Conservation (phyloP, 768 basidiomycete species). For the Lactarius vividus region DNA sequence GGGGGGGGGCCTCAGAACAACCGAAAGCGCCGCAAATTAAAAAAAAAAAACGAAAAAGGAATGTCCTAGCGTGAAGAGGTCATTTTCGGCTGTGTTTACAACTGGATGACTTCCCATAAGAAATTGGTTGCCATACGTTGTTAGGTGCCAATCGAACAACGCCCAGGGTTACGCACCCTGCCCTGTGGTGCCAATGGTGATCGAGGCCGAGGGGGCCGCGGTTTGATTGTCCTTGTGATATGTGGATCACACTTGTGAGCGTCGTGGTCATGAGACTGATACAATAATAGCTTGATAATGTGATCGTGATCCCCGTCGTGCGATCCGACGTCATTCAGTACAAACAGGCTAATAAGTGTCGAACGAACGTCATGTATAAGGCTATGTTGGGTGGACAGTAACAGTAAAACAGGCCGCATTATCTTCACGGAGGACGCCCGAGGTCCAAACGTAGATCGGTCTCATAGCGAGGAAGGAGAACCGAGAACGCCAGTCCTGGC, state of each 20-base stretch:
- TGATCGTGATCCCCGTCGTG: not conserved
- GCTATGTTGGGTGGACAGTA: too few species aligned
- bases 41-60: too few species aligned
- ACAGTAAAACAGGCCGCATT: too few species aligned
- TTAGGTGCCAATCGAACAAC: not conserved
- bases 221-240: not conserved
- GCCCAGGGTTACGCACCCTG: not conserved
- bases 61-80: too few species aligned
- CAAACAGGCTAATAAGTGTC: too few species aligned
- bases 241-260: not conserved
- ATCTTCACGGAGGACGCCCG: not conserved
- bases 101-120: not conserved
- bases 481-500: not conserved
- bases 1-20: too few species aligned
- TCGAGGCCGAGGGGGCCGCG: not conserved
- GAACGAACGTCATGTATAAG: too few species aligned
- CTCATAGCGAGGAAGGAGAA: too few species aligned
- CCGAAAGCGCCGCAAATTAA: too few species aligned
- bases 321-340: not conserved
- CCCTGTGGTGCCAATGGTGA: not conserved
- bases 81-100: too few species aligned
- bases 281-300: not conserved
- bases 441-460: not conserved
- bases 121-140: not conserved
- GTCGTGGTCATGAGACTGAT: not conserved